Percentiles rank a stretch among this genome's conserved stretches.
Conservation (phyloP, 139 green algal species). For the Auxenochlorella protothecoides region DNA sequence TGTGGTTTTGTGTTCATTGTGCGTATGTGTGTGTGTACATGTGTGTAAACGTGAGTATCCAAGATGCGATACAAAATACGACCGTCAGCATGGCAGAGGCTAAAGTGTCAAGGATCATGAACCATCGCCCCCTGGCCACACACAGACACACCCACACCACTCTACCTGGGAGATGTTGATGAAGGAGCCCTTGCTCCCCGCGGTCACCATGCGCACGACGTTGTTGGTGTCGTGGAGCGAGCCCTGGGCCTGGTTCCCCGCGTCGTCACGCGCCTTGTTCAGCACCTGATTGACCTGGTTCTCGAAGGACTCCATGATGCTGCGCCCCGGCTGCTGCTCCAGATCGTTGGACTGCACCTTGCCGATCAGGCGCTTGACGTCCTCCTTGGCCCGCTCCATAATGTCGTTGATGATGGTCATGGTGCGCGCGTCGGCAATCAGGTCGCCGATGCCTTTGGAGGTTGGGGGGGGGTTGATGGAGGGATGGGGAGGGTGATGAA, state of each 20-base stretch:
- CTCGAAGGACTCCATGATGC: slow-evolving; percentile 93
- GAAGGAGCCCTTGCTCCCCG: slow-evolving; percentile 93
- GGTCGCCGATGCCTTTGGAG: slow-evolving; percentile 79
- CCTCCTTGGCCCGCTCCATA: slow-evolving; percentile 76
- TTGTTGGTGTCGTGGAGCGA: slow-evolving; percentile 91
- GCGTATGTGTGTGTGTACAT: too few species aligned
- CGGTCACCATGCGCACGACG: slow-evolving; percentile 95
- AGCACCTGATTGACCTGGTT: slow-evolving; percentile 77
- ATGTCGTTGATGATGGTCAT: slow-evolving; percentile 88
- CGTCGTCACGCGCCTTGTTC: slow-evolving; percentile 91
- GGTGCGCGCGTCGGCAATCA: slow-evolving; percentile 83
- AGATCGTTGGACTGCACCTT: slow-evolving; percentile 69
- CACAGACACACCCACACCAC: too few species aligned
- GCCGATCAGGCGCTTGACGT: slow-evolving; percentile 78
- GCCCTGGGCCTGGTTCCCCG: slow-evolving; percentile 59
- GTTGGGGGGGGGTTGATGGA: neutral
- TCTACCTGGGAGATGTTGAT: slow-evolving; percentile 95
- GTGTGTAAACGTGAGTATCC: too few species aligned
- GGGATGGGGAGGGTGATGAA: too few species aligned
- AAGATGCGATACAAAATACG: neutral
- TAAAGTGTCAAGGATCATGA: neutral
- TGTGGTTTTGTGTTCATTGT: too few species aligned
- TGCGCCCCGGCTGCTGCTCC: slow-evolving; percentile 82
- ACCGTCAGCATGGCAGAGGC: neutral
- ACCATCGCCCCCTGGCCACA: too few species aligned